Evolutionary conservation across 2,329 filamentous ascomycete genomes (phyloP).

Genomic region (Colletotrichum gigasporum): DNA sequence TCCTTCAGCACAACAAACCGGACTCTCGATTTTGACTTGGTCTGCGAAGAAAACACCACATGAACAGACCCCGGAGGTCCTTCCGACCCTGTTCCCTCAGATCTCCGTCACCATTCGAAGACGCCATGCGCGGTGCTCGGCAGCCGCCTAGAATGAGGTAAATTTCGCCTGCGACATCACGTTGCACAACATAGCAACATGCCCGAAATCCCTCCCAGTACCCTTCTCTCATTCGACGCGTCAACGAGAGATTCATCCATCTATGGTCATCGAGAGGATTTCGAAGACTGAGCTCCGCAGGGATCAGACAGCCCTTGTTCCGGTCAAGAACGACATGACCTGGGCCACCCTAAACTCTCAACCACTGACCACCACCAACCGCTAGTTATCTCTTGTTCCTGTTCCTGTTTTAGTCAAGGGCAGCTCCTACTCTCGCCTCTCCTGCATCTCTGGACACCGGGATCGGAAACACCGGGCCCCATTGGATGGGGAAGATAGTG

Average conservation of each 20-base stretch:
- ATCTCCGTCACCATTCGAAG: no score
- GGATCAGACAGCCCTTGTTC: slow-evolving; percentile 13
- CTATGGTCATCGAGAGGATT: background rate
- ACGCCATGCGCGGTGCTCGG: no score
- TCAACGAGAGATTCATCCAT: background rate
- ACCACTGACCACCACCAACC: background rate
- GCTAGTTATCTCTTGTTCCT: background rate
- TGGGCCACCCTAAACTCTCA: background rate
- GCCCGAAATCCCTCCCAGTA: background rate
- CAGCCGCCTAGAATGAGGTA: background rate
- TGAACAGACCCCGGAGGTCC: no score
- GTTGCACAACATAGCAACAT: background rate
- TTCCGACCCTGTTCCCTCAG: no score
- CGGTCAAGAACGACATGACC: slow-evolving; percentile 14
- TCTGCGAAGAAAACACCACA: no score
- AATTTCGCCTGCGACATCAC: background rate
- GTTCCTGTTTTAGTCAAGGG: background rate
- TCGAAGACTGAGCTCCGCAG: background rate
- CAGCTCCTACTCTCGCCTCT: background rate
- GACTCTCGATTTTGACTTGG: no score
- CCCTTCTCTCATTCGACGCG: background rate
- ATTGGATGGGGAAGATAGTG: background rate
- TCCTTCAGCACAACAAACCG: no score
- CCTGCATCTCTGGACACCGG: background rate
- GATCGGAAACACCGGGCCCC: background rate